These are phyloP conservation scores for Triticum aestivum DNA, from an alignment of 176 grass and related monocot species.

Conservation along the genomic window IWGSC_CS_RefSeq_v2.1 NC_057809.1:613330489-613330988, in stretches of 20 bases:
- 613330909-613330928: neutral
- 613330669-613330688: neutral
- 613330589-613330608: too few relatives aligned
- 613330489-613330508: too few relatives aligned
- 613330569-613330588: too few relatives aligned
- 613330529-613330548: neutral
- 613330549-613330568: neutral
- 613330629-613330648: neutral
- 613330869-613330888: neutral
- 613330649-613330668: neutral
- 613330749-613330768: neutral
- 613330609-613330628: neutral
- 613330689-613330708: neutral
- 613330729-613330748: too few relatives aligned
- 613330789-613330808: neutral
- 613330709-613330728: neutral
- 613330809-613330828: neutral
- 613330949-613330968: neutral
- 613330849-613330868: constrained; percentile 2
- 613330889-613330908: constrained; percentile 4
- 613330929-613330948: neutral
- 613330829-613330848: neutral
- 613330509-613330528: neutral
- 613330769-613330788: neutral
- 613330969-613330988: neutral